Percentiles rank a stretch among this genome's conserved stretches.
Evolutionary conservation across 2,329 filamentous ascomycete genomes (phyloP).

Genomic region (Apiospora arundinis): DNA sequence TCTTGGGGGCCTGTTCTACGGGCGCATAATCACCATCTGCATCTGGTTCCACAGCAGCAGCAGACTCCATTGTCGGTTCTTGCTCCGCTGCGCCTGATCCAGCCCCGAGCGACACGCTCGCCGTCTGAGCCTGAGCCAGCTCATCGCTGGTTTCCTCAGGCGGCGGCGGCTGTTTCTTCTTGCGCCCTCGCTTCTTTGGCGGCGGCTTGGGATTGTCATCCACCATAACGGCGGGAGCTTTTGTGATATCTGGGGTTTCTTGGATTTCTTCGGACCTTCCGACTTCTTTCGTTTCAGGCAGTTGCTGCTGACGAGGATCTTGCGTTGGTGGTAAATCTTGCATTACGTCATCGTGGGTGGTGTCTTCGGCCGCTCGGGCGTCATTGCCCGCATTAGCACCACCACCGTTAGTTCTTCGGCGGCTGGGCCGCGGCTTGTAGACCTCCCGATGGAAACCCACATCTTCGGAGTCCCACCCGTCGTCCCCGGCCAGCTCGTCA

Average conservation of each 20-base stretch:
- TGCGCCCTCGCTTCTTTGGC: slow-evolving; percentile 40
- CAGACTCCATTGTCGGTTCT: slow-evolving; percentile 1
- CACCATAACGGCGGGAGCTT: neutral
- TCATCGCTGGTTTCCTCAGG: neutral
- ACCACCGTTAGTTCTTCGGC: slow-evolving; percentile 26
- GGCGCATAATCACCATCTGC: slow-evolving; percentile 26
- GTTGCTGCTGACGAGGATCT: neutral
- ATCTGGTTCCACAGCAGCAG: neutral
- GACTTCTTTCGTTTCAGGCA: neutral
- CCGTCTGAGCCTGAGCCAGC: slow-evolving; percentile 16
- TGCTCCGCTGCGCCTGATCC: neutral
- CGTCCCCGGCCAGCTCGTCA: slow-evolving; percentile 35
- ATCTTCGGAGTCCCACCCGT: slow-evolving; percentile 27
- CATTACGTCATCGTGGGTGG: neutral
- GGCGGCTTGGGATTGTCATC: slow-evolving; percentile 28
- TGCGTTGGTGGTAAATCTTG: neutral
- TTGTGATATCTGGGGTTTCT: slow-evolving; percentile 4
- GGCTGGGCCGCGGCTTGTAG: slow-evolving; percentile 32
- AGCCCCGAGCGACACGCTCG: slow-evolving; percentile 6
- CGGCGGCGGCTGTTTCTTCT: slow-evolving; percentile 35
- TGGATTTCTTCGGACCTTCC: neutral
- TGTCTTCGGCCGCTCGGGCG: neutral
- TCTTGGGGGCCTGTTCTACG: slow-evolving; percentile 37
- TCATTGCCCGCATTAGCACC: slow-evolving; percentile 20
- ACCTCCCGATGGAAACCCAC: slow-evolving; percentile 27